Conservation (phyloP, 768 basidiomycete genomes). For the Boletellus emodensis region DNA sequence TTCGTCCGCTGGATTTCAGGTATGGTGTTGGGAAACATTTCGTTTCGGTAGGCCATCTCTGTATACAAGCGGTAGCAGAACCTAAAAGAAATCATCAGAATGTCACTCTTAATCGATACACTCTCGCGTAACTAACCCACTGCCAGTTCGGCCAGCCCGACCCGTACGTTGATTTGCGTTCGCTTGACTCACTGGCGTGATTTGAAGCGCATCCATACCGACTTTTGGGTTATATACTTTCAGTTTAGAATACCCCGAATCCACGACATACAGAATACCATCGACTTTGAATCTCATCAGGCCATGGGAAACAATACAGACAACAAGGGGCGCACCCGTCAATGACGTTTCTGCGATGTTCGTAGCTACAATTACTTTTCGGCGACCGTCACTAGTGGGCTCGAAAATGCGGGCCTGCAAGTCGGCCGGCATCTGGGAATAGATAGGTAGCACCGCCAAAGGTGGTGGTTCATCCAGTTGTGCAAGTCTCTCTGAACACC, state of each 20-base stretch:
- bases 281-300: constrained; percentile 57
- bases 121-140: constrained; percentile 56
- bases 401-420: constrained; percentile 98
- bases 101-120: background rate
- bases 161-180: constrained; percentile 96
- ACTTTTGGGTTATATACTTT: constrained; percentile 99
- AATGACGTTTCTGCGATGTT: constrained; percentile 99
- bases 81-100: constrained; percentile 36
- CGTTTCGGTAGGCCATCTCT: constrained; percentile 94
- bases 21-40: constrained; percentile 92
- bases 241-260: constrained; percentile 94
- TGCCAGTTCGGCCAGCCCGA: constrained; percentile 94
- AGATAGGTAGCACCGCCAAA: constrained; percentile 92
- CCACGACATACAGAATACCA: constrained; percentile 95
- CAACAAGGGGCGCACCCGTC: constrained; percentile 54
- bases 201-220: constrained; percentile 98
- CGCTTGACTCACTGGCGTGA: constrained; percentile 98
- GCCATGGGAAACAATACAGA: background rate
- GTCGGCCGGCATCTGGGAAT: constrained; percentile 99
- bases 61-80: constrained; percentile 97
- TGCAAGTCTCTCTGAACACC: constrained; percentile 69
- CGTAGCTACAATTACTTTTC: constrained; percentile 97
- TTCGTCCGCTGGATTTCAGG: constrained; percentile 99
- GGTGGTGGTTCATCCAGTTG: constrained; percentile 90
- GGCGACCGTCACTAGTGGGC: constrained; percentile 85